Evolutionary conservation across 768 basidiomycete genomes (phyloP), one percentile per base, ranked within the genome.

Genomic region (Trametes punicea): DNA sequence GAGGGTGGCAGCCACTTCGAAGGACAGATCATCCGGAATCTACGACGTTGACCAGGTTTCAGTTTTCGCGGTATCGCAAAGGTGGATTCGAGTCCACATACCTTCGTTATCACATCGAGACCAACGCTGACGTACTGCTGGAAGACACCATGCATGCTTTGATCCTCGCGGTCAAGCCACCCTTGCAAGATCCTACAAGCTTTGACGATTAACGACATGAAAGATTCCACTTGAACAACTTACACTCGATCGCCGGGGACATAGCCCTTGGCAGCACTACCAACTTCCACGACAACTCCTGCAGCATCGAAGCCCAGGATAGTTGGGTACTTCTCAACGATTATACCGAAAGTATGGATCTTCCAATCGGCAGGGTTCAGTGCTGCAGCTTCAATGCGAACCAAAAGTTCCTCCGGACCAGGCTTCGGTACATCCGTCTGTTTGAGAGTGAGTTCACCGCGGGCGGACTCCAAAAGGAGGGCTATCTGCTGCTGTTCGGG

Each of bases 171-270:
- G 18, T 50, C 30, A 21, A 40, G 45, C 20, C 26, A 33, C 3
- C 55, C 46, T 29, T 56, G 55, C 25, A 33, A 33, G 10, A 51
- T 25, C 6, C 55, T 59, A 18, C 21, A 4, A 13, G 16, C 9
- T 15, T 48, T 23, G 53, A 4, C 5, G 10, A 44, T 3, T 25
- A 20, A 23, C 20, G 23, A 11, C 1, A 8, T 4, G 15, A 13
- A 2, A 45, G 26, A 27, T n/a, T 20, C 10, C 2, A 20, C 2
- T 10, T 5, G 7, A 23, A 16, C 3, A 18, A 51, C 67, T 27
- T 64, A 74, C 74, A 79, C 74, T 51, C 65, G 69, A 59, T 79
- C 74, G 33, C 78, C 77, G n/a, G 69, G 67, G 29, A 58, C 61
- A 42, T 73, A 71, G 8, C 60, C 54, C 18, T 48, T 56, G 0